Conservation (phyloP, 768 basidiomycete genomes). For the Hortiboletus campestris region DNA sequence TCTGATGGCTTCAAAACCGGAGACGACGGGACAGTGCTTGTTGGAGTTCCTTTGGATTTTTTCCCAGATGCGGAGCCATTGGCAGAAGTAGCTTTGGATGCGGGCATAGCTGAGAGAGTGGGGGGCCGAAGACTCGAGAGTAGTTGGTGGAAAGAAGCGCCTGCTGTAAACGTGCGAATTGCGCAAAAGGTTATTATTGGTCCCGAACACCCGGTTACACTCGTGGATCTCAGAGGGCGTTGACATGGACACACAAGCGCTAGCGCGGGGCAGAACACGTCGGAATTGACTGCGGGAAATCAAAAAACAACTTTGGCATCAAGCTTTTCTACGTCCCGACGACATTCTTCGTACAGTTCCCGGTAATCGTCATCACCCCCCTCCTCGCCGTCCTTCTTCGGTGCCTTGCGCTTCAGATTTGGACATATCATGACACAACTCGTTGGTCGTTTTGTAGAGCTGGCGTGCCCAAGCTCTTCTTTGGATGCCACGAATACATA, state of each 20-base stretch:
- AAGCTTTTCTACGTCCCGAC: constrained; percentile 79
- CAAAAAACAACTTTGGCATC: constrained; percentile 69
- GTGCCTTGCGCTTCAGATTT: constrained; percentile 68
- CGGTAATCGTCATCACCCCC: constrained; percentile 81
- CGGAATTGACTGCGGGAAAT: constrained; percentile 8
- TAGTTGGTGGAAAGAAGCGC: constrained; percentile 24
- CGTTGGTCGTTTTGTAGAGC: constrained; percentile 96
- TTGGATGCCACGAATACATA: constrained; percentile 90
- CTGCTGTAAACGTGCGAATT: constrained; percentile 24
- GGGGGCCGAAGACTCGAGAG: constrained; percentile 21
- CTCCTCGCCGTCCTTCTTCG: constrained; percentile 58
- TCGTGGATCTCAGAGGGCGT: neutral
- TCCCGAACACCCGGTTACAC: neutral
- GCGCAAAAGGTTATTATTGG: neutral
- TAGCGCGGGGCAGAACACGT: neutral
- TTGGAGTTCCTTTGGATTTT: constrained; percentile 19
- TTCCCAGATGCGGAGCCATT: constrained; percentile 43
- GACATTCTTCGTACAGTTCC: constrained; percentile 84
- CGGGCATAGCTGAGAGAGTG: constrained; percentile 24
- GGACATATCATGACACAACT: constrained; percentile 97
- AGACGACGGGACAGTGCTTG: constrained; percentile 27
- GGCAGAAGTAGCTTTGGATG: constrained; percentile 54
- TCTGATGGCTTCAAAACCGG: constrained; percentile 24
- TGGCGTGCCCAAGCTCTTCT: constrained; percentile 93
- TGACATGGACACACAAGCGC: neutral